Evolutionary conservation across 192 early-diverging fungal species (phyloP), one percentile per base, ranked within the genome.

Genomic region (Entophlyctis luteolus): DNA sequence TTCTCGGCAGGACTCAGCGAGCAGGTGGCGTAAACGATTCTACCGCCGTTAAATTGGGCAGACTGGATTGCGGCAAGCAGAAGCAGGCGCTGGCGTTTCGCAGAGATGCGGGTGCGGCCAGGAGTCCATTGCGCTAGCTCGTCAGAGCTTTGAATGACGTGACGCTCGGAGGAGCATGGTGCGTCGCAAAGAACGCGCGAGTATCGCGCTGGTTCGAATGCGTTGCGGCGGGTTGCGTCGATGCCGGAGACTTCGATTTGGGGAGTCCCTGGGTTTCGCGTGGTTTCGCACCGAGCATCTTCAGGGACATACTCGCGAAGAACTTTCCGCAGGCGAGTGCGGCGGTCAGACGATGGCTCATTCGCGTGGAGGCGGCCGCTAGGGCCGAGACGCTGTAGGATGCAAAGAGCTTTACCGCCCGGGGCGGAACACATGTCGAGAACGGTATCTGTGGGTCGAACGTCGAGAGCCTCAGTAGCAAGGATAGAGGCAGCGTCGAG

Each of bases 381-480:
- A 10, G 48, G 39, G 16, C 66, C 72, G 22, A 84, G 59, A 20
- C 68, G 48, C 68, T 84, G 82, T 2, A 81, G 53, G 42, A 84
- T 72, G 2, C 69, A 62, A 3, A 84, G 47, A 3, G 78, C 72
- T 49, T 84, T 84, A 29, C 82, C 82, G 23, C 81, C 84, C 5
- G 84, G 84, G 4, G 79, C 83, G 48, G 81, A 77, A 55, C 91
- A 86, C 32, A 83, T 48, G 73, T 86, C 59, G 29, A 79, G 70
- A 22, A 75, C 73, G 2, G 23, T 35, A 56, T 75, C 58, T 20
- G 31, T 29, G 5, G 62, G 50, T 20, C 38, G 42, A 48, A 75
- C 45, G 27, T 75, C 68, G 16, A 75, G 69, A 14, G 60, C 73
- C 46, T 75, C 56, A 16, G 62, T 66, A 20, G 70, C 59, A 3